phyloP scores from a whole-genome alignment of 2,329 filamentous ascomycete species.

The Pestalotiopsis sp. region DNA sequence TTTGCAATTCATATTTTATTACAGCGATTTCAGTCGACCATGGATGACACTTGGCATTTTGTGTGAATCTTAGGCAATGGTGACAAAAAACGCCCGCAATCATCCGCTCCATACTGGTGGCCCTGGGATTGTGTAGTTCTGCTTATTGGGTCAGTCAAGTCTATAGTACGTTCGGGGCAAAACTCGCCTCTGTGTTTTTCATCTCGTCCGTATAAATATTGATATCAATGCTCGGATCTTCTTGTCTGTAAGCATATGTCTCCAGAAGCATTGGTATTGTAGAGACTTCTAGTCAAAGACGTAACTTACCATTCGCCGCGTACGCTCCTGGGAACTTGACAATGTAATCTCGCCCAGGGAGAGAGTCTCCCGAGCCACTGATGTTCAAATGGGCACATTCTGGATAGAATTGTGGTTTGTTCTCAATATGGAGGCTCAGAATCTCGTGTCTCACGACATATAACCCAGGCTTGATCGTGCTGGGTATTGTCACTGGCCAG shows the following conservation, averaged over 20 bases:
- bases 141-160: slow-evolving; percentile 11
- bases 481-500: slow-evolving; percentile 50
- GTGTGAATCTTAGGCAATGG: no score
- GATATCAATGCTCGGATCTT: slow-evolving; percentile 40
- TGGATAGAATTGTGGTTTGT: slow-evolving; percentile 47
- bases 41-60: no score
- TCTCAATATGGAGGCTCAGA: slow-evolving; percentile 50
- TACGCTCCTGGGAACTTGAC: slow-evolving; percentile 40
- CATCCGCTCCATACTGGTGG: slow-evolving; percentile 42
- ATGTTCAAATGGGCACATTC: slow-evolving; percentile 42
- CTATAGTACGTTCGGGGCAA: not conserved
- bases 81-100: not conserved
- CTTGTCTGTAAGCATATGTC: slow-evolving; percentile 9
- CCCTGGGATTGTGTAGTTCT: slow-evolving; percentile 41
- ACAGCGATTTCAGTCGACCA: no score
- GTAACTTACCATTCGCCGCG: slow-evolving; percentile 32
- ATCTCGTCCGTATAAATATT: slow-evolving; percentile 38
- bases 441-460: slow-evolving; percentile 58
- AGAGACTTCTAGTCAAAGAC: not conserved
- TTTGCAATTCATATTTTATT: no score
- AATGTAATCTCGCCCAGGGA: slow-evolving; percentile 31
- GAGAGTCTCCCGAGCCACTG: slow-evolving; percentile 27
- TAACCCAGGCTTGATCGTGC: slow-evolving; percentile 44
- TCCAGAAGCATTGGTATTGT: no score
- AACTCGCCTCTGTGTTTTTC: slow-evolving; percentile 32